Conservation (phyloP, 1,284 basidiomycete species). For the Stygiomarasmius scandens region DNA sequence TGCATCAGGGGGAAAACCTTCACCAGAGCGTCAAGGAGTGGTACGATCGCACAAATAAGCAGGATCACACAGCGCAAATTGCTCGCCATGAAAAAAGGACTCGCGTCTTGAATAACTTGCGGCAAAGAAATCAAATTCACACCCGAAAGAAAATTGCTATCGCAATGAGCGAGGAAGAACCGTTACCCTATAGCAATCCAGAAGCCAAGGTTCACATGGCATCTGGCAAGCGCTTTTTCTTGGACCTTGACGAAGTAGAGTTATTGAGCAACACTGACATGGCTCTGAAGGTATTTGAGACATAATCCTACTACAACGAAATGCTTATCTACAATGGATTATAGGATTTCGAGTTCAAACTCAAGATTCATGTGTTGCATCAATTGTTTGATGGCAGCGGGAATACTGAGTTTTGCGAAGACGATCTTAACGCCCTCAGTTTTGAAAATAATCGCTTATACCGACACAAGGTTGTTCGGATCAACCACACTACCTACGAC, state of each 20-base stretch:
- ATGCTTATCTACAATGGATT: not conserved
- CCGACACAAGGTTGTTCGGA: conserved; percentile 15
- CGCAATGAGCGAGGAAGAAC: conserved; percentile 17
- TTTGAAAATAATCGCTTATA: conserved; percentile 19
- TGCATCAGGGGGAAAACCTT: conserved; percentile 32
- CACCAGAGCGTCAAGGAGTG: conserved; percentile 34
- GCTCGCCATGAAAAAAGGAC: conserved; percentile 22
- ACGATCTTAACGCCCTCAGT: not conserved
- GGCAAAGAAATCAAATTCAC: not conserved
- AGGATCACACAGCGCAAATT: conserved; percentile 26
- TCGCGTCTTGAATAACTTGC: not conserved
- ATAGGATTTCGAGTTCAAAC: conserved; percentile 10
- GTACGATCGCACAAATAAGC: conserved; percentile 35
- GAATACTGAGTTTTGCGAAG: not conserved
- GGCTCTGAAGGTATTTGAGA: not conserved
- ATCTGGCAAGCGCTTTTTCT: not conserved
- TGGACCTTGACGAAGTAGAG: not conserved
- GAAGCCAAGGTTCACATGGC: conserved; percentile 21
- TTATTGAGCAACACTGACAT: not conserved
- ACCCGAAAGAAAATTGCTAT: not conserved
- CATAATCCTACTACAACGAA: not conserved
- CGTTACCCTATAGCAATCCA: conserved; percentile 12
- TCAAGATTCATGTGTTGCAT: conserved; percentile 4
- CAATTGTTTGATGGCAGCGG: not conserved
- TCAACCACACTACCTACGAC: conserved; percentile 29